phyloP scores from a whole-genome alignment of 768 basidiomycete species.

The Lanmaoa rubissima region DNA sequence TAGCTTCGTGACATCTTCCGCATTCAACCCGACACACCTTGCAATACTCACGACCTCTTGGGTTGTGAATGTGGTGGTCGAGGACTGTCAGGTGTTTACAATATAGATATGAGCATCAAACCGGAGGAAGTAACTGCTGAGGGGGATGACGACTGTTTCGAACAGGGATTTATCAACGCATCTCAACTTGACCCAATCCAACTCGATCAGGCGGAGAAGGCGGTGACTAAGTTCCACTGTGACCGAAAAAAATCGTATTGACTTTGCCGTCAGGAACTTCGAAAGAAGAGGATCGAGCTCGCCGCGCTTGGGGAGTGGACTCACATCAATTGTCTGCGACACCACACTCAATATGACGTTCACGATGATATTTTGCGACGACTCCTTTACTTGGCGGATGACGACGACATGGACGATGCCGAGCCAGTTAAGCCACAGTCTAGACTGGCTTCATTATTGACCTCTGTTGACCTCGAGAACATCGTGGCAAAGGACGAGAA shows the following conservation, averaged over 20 bases:
- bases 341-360: conserved; percentile 45
- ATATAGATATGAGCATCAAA: conserved; percentile 5
- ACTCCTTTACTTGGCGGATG: conserved; percentile 33
- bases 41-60: conserved; percentile 92
- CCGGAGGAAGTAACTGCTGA: conserved; percentile 29
- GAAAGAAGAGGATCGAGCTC: conserved; percentile 66
- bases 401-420: conserved; percentile 11
- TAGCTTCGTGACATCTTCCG: conserved; percentile 92
- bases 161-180: conserved; percentile 60
- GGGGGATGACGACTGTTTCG: conserved; percentile 29
- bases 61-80: conserved; percentile 65
- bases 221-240: conserved; percentile 38
- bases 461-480: conserved; percentile 50
- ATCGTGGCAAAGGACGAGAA: conserved; percentile 37
- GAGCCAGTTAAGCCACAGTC: conserved; percentile 21
- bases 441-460: conserved; percentile 34
- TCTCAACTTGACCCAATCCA: conserved; percentile 53
- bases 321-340: conserved; percentile 72
- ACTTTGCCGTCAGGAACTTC: conserved; percentile 47
- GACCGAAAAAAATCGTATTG: neutral
- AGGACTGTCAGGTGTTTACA: neutral
- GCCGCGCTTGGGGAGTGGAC: conserved; percentile 80
- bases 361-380: conserved; percentile 65
- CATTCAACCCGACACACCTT: conserved; percentile 72
- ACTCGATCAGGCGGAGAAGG: conserved; percentile 48